Conservation (phyloP, 1,139 yeast genomes). For the Kurtzmaniella quercitrusa region DNA sequence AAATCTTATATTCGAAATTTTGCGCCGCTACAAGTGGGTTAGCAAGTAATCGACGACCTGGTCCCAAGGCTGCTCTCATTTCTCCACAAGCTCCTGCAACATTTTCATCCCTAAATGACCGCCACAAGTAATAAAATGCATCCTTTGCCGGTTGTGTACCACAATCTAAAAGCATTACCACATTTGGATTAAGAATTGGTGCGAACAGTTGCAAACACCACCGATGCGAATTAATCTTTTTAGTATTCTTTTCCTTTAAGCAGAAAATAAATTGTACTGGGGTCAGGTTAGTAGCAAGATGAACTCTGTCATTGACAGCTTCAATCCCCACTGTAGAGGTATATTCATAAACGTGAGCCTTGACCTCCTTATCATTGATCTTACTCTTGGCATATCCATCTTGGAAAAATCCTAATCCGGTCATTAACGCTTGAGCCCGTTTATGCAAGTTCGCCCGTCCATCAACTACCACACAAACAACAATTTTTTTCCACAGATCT, state of each 20-base stretch:
- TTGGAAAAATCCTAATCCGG: constrained; percentile 74
- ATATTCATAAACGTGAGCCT: constrained; percentile 74
- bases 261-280: constrained; percentile 78
- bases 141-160: constrained; percentile 75
- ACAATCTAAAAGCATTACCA: constrained; percentile 70
- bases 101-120: constrained; percentile 62
- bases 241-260: constrained; percentile 68
- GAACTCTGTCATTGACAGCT: constrained; percentile 49
- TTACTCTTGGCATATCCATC: constrained; percentile 79
- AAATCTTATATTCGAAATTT: constrained; percentile 79
- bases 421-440: constrained; percentile 58
- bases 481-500: constrained; percentile 77
- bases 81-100: constrained; percentile 94
- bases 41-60: constrained; percentile 45
- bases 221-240: constrained; percentile 77
- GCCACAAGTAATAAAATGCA: constrained; percentile 76
- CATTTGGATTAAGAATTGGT: constrained; percentile 64
- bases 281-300: constrained; percentile 54
- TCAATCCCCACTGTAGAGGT: constrained; percentile 76
- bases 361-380: constrained; percentile 65
- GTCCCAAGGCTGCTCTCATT: constrained; percentile 66
- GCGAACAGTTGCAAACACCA: constrained; percentile 85
- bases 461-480: constrained; percentile 70
- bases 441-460: constrained; percentile 70
- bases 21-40: constrained; percentile 84